Evolutionary conservation across 495 filamentous ascomycete species (phyloP), one percentile per base, ranked within the genome.

Genomic region (Aspergillus wentii): DNA sequence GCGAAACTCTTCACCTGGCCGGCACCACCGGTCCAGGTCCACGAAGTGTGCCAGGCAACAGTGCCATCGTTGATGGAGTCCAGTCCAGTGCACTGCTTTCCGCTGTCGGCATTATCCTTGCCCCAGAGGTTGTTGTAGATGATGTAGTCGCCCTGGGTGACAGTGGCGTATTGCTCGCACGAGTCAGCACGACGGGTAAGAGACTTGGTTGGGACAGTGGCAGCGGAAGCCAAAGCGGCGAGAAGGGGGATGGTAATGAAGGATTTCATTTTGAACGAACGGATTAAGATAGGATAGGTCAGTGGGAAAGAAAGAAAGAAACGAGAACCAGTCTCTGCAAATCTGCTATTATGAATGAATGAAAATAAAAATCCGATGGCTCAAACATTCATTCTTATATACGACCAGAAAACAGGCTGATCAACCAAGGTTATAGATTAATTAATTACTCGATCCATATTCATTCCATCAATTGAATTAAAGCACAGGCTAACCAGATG

Each of bases 1-100:
- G 79, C 68, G 46, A 62, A 84, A 39, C 72, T 77, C 66, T 84
- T 84, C 36, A 83, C 79, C 38, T 64, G 58, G 44, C 42, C 56
- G 2, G 56, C 33, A 9, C 63, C 66, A 13, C 76, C 75, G 8
- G 58, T 54, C 79, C 78, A 83, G 17, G 68, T 56, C 75, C 73
- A 83, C 13, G 49, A 60, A 4, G 78, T 76, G 37, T 69, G 62
- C 78, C 78, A 83, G 32, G 66, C 56, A 35, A 82, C 57, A 1
- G 43, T 69, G 43, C 42, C 58, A 30, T 66, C 64, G 38, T 49
- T 66, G 25, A 65, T 44, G 8, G 66, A 66, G 49, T 74, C 67
- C 17, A 80, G 52, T 1, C 61, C 66, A 8, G 75, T 73, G 65
- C 79, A 83, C 56, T 82, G 78, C 10, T 47, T 66, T 21, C 79